Conservation (phyloP, 2,329 filamentous ascomycete species). For the Hypoxylon rubiginosum region DNA sequence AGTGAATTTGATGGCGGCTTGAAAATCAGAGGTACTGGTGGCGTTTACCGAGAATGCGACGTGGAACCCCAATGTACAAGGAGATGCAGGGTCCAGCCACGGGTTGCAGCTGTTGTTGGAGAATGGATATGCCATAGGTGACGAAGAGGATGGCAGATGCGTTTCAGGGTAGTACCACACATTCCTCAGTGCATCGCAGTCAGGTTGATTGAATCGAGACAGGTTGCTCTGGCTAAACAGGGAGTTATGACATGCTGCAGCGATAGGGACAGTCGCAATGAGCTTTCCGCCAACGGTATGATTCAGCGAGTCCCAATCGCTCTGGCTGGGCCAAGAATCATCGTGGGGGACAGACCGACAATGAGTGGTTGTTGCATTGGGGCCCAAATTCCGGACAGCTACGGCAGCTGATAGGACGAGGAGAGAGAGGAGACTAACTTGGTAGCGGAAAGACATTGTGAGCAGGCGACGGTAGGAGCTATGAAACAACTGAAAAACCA, state of each 20-base stretch:
- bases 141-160: slow-evolving; percentile 25
- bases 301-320: slow-evolving; percentile 67
- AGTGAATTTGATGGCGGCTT: slow-evolving; percentile 47
- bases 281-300: slow-evolving; percentile 63
- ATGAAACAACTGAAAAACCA: too few relatives aligned
- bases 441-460: too few relatives aligned
- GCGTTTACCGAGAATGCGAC: slow-evolving; percentile 48
- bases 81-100: slow-evolving; percentile 57
- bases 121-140: slow-evolving; percentile 46
- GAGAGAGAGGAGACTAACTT: too few relatives aligned
- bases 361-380: too few relatives aligned
- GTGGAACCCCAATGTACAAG: slow-evolving; percentile 55
- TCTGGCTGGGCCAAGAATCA: too few relatives aligned
- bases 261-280: slow-evolving; percentile 66
- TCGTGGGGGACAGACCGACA: too few relatives aligned
- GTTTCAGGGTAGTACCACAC: slow-evolving; percentile 34
- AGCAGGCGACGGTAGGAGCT: too few relatives aligned
- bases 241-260: slow-evolving; percentile 62
- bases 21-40: slow-evolving; percentile 28
- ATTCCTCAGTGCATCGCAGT: slow-evolving; percentile 29
- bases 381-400: too few relatives aligned
- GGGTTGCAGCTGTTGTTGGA: slow-evolving; percentile 54
- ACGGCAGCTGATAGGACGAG: too few relatives aligned
- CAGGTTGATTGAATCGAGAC: slow-evolving; percentile 57
- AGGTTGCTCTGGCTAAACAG: not conserved